phyloP scores from a whole-genome alignment of 2,329 filamentous ascomycete species.

The Aspergillus pseudoterreus region DNA sequence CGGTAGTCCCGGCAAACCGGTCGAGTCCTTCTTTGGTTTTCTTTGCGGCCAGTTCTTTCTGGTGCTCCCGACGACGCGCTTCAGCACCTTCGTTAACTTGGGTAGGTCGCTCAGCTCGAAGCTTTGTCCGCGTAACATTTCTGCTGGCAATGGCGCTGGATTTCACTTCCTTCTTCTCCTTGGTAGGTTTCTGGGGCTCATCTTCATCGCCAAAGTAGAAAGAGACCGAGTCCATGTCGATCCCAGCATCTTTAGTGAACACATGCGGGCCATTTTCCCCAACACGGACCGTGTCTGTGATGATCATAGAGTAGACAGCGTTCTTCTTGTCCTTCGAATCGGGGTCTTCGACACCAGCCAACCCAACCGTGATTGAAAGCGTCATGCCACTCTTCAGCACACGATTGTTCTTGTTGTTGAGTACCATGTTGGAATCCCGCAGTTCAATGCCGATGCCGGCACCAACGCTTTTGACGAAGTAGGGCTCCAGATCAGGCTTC shows the following conservation, averaged over 20 bases:
- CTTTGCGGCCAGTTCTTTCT: conserved; percentile 81
- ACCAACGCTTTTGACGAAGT: conserved; percentile 90
- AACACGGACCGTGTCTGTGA: conserved; percentile 91
- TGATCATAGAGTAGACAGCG: conserved; percentile 80
- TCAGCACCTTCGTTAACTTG: conserved; percentile 89
- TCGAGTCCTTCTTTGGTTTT: conserved; percentile 86
- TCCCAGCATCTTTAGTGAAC: conserved; percentile 89
- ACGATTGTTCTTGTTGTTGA: conserved; percentile 83
- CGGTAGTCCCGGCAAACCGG: conserved; percentile 80
- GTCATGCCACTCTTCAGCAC: conserved; percentile 96
- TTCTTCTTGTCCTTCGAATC: conserved; percentile 85
- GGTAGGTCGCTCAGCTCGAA: conserved; percentile 84
- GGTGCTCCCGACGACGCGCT: conserved; percentile 80
- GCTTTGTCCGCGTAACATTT: conserved; percentile 90
- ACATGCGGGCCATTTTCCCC: conserved; percentile 65
- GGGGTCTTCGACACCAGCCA: conserved; percentile 83
- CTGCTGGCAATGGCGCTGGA: conserved; percentile 87
- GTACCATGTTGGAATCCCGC: conserved; percentile 73
- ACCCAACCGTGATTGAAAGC: conserved; percentile 81
- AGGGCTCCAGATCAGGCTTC: conserved; percentile 91
- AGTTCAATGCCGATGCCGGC: conserved; percentile 91
- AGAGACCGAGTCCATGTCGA: conserved; percentile 87
- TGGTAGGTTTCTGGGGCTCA: conserved; percentile 71
- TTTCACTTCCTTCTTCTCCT: conserved; percentile 76
- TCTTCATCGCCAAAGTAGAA: conserved; percentile 99